Evolutionary conservation across 805 yeast genomes (phyloP).

Genomic region (Ogataea saltuana): DNA sequence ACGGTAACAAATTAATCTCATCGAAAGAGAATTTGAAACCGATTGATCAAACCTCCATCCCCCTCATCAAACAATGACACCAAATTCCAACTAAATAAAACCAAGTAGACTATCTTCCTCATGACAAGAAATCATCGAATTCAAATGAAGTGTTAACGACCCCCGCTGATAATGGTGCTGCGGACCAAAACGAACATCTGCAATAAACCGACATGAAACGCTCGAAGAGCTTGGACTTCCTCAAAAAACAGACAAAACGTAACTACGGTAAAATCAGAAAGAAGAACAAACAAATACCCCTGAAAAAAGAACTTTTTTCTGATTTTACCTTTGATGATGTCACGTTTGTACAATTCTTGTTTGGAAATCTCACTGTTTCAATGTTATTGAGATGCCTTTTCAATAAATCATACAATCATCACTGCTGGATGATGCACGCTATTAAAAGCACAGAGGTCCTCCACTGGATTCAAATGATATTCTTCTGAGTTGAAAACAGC

Average conservation of each 20-base stretch:
- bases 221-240: conserved; percentile 1
- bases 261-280: conserved; percentile 3
- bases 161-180: conserved; percentile 42
- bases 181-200: conserved; percentile 33
- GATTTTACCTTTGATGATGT: neutral
- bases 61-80: conserved; percentile 1
- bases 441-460: conserved; percentile 37
- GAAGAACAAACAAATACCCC: conserved; percentile 27
- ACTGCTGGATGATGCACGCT: conserved; percentile 45
- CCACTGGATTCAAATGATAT: conserved; percentile 26
- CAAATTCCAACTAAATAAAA: conserved; percentile 6
- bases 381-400: conserved; percentile 13
- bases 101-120: conserved; percentile 5
- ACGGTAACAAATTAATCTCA: too few relatives aligned
- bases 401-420: conserved; percentile 30
- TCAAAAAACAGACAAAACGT: conserved; percentile 9
- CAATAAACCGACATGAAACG: too few relatives aligned
- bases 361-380: neutral
- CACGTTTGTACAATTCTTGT: neutral
- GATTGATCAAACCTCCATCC: too few relatives aligned
- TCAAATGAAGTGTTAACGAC: conserved; percentile 31
- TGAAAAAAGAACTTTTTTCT: conserved; percentile 14
- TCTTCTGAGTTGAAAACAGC: conserved; percentile 16
- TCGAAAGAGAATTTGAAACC: too few relatives aligned
- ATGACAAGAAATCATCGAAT: conserved; percentile 34